Conservation (phyloP, 441 rosid species). For the Gossypium davidsonii region DNA sequence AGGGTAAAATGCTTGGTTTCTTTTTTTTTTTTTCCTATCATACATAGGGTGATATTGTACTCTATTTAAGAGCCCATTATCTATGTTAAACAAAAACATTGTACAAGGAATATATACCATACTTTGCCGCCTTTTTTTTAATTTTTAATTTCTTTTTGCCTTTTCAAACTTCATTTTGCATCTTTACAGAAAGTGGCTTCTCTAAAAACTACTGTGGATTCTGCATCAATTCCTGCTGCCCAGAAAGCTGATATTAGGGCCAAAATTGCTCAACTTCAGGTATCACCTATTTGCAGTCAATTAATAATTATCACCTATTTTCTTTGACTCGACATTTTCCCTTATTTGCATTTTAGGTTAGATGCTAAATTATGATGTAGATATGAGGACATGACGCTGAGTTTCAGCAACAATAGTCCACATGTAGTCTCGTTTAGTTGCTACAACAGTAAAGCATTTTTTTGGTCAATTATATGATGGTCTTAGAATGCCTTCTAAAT, state of each 20-base stretch:
- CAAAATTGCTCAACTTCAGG: constrained; percentile 75
- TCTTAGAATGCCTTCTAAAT: neutral
- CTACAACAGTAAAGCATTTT: no score
- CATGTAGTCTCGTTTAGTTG: neutral
- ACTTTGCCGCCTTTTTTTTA: neutral
- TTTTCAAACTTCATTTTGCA: constrained; percentile 9
- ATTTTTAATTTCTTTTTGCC: neutral
- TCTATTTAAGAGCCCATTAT: neutral
- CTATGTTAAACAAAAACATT: neutral
- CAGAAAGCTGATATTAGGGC: constrained; percentile 80
- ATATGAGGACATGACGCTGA: neutral
- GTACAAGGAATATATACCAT: neutral
- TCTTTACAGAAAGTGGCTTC: constrained; percentile 66
- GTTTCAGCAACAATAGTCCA: neutral
- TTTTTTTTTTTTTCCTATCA: neutral
- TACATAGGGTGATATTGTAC: neutral
- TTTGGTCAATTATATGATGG: neutral
- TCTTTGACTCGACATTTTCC: neutral
- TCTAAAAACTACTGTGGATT: constrained; percentile 68
- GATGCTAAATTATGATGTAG: neutral
- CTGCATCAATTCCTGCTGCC: constrained; percentile 75
- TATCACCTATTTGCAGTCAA: constrained; percentile 17
- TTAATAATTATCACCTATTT: constrained; percentile 2
- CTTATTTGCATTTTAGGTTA: neutral
- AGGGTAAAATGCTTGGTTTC: neutral